A percentile compares a stretch with the other conserved stretches of the same genome.
Evolutionary conservation across 441 rosid genomes (phyloP).

Genomic region (Daphne laureola): DNA sequence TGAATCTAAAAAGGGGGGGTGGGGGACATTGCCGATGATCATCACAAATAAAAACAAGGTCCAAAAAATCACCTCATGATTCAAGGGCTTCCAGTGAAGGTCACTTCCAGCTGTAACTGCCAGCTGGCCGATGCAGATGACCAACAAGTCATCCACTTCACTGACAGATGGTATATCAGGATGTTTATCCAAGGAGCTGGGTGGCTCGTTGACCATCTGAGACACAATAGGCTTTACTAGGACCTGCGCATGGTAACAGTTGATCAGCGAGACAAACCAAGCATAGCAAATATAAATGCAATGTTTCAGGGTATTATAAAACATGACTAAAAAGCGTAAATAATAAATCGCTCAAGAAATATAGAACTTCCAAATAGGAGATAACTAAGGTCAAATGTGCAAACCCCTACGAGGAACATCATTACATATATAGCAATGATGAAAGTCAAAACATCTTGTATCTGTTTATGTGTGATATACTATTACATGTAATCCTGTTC

Average conservation of each 20-base stretch:
- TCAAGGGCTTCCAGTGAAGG: conserved; percentile 89
- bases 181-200: conserved; percentile 44
- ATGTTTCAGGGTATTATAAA: conserved; percentile 3
- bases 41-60: background rate
- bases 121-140: conserved; percentile 91
- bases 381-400: too few relatives aligned
- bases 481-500: too few relatives aligned
- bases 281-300: conserved; percentile 2
- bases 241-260: conserved; percentile 38
- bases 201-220: conserved; percentile 71
- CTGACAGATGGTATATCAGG: conserved; percentile 50
- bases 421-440: too few relatives aligned
- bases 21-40: background rate
- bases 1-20: too few relatives aligned
- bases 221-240: conserved; percentile 77
- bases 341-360: background rate
- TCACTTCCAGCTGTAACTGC: conserved; percentile 86
- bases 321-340: background rate
- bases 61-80: conserved; percentile 65
- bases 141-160: conserved; percentile 72
- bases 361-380: too few relatives aligned
- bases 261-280: background rate
- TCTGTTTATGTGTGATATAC: too few relatives aligned
- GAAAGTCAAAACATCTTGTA: too few relatives aligned
- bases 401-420: too few relatives aligned